These are phyloP conservation scores for Hordeum marinum DNA, from an alignment of 176 grass and related monocot genomes.

Conservation along the genomic window DNA sequence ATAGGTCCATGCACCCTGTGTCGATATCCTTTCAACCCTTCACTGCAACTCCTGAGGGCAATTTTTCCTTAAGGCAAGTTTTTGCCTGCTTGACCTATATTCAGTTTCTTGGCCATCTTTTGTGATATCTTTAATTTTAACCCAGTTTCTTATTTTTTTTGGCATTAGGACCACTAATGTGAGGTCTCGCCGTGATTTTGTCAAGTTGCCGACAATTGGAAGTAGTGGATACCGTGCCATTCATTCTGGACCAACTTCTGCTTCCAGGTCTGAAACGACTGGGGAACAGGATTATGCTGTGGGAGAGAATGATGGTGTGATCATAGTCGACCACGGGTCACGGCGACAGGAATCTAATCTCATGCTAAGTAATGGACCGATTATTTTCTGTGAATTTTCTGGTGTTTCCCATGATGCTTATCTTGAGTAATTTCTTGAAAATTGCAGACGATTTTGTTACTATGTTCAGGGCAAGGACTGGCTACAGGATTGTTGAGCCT, in stretches of 20 bases:
- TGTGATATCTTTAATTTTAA: neutral
- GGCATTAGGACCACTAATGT: slow-evolving; percentile 31
- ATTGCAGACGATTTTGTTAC: slow-evolving; percentile 74
- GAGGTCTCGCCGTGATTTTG: slow-evolving; percentile 6
- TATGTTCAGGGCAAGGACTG: slow-evolving; percentile 73
- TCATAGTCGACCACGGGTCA: slow-evolving; percentile 94
- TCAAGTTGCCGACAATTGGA: slow-evolving; percentile 26
- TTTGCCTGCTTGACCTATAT: neutral
- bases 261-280: neutral
- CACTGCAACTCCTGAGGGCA: neutral
- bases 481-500: slow-evolving; percentile 75
- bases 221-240: slow-evolving; percentile 22
- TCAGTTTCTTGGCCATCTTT: neutral
- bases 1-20: slow-evolving; percentile 23
- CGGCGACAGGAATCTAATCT: slow-evolving; percentile 84
- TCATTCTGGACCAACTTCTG: neutral
- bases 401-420: neutral
- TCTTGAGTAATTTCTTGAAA: slow-evolving; percentile 7
- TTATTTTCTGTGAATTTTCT: neutral
- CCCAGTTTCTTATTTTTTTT: neutral
- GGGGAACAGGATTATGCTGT: slow-evolving; percentile 4
- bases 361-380: slow-evolving; percentile 65
- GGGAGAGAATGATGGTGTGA: slow-evolving; percentile 62
- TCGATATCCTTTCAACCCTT: slow-evolving; percentile 4
- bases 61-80: neutral